Percentiles rank a stretch among this genome's conserved stretches.
These are phyloP conservation scores for Cyberlindnera xylosilytica DNA, from an alignment of 805 yeast species.

Conservation along the genomic window DNA sequence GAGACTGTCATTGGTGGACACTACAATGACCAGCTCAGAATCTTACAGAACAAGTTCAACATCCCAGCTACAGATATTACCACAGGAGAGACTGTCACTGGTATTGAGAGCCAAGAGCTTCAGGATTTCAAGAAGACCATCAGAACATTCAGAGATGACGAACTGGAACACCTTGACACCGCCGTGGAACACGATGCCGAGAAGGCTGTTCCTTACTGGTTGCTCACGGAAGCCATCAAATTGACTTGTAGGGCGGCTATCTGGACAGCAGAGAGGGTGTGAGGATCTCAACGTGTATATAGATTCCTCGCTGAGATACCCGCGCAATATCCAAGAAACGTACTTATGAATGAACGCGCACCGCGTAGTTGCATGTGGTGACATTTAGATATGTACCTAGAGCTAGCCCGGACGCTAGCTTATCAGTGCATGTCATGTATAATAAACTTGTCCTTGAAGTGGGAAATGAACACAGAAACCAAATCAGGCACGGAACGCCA, in stretches of 20 bases:
- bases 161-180: slow-evolving; percentile 90
- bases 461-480: too few relatives aligned
- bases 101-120: slow-evolving; percentile 51
- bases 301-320: too few relatives aligned
- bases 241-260: slow-evolving; percentile 83
- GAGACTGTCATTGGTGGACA: slow-evolving; percentile 98
- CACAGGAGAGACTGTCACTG: slow-evolving; percentile 22
- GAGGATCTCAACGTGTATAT: background rate
- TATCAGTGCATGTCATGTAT: too few relatives aligned
- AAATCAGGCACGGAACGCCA: too few relatives aligned
- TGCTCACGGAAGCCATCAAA: slow-evolving; percentile 86
- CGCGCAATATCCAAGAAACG: too few relatives aligned
- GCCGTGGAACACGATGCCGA: slow-evolving; percentile 92
- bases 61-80: slow-evolving; percentile 35
- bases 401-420: too few relatives aligned
- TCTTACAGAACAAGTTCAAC: slow-evolving; percentile 63
- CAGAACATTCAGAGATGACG: slow-evolving; percentile 85
- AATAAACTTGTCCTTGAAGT: too few relatives aligned
- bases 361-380: too few relatives aligned
- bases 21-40: slow-evolving; percentile 85
- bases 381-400: too few relatives aligned
- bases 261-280: slow-evolving; percentile 80
- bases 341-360: too few relatives aligned
- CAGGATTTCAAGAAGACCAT: slow-evolving; percentile 56
- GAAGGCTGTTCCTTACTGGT: slow-evolving; percentile 86